phyloP scores from a whole-genome alignment of 306 rosid genomes.

The Malus sieversii region DNA sequence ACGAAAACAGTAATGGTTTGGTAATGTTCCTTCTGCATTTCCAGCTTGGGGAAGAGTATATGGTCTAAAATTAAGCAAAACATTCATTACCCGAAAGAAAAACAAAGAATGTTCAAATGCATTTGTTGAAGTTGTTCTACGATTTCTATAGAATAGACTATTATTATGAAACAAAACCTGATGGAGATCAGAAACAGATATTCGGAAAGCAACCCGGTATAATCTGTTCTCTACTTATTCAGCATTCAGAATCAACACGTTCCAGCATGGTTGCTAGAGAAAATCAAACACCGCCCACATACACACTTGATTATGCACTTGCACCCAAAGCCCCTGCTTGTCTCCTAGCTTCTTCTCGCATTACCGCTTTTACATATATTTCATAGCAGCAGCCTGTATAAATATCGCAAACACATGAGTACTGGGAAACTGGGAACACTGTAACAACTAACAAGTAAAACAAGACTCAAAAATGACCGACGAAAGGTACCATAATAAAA shows the following conservation, averaged over 20 bases:
- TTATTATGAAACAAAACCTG: constrained; percentile 17
- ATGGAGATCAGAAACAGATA: not conserved
- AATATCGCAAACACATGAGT: constrained; percentile 17
- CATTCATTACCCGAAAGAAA: not conserved
- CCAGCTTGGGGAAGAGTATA: not conserved
- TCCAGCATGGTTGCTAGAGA: constrained; percentile 13
- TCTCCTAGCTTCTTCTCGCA: constrained; percentile 49
- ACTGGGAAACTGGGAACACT: constrained; percentile 6
- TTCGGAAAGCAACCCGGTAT: constrained; percentile 1
- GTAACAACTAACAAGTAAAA: not conserved
- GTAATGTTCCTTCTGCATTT: not conserved
- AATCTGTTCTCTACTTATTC: constrained; percentile 24
- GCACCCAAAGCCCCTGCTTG: constrained; percentile 17
- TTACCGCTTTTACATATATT: constrained; percentile 49
- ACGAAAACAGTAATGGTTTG: not conserved
- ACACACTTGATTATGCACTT: constrained; percentile 18
- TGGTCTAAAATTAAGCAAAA: not conserved
- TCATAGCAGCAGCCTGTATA: constrained; percentile 73
- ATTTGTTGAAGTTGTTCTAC: not conserved
- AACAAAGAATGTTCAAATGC: not conserved
- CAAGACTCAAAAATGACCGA: not conserved
- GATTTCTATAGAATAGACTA: not conserved
- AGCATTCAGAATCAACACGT: not conserved
- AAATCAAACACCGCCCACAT: constrained; percentile 16
- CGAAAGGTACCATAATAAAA: not conserved